Evolutionary conservation across 768 basidiomycete genomes (phyloP), one percentile per base, ranked within the genome.

Genomic region (Suillus decipiens): DNA sequence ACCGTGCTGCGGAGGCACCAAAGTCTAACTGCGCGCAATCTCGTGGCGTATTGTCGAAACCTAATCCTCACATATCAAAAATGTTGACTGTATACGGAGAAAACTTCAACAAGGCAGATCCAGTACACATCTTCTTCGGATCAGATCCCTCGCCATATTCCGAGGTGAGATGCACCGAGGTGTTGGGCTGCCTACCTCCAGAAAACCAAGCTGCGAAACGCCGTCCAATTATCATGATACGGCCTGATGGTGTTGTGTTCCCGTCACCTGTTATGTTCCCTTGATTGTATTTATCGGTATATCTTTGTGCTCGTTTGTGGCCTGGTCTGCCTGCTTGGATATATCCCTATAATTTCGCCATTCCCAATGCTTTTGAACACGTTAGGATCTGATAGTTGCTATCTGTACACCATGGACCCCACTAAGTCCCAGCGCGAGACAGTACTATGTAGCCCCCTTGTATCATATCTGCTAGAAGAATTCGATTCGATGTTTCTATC

Each of bases 71-170:
- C 68, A 82, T 87, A 41, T 84, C 85, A 31, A 90, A 93, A 78
- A 87, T 92, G 86, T 76, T 95, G 67, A 95, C 92, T 31, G 81
- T 95, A 1, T 92, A 94, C 69, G 94, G 93, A 63, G 92, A 95
- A 77, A 92, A 95, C 78, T 93, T 95, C 75, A 86, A 84, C 71
- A 94, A 93, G 81, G 75, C 83, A 43, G 91, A 94, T 63, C 91
- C 93, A 42, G 81, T 92, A 64, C 85, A 83, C 51, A 86, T 95
- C 59, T 95, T 92, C 82, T 93, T 95, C 69, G 93, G 94, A 47
- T 86, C 88, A 31, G 90, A 93, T 74, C 91, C 89, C 60, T 92
- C 91, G 63, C 89, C 90, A n/a, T 90, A 87, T 72, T 89, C 90
- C 65, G 92, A 94, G 78, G 87, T 95, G 70, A 85, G 93, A 64